Percentiles rank a stretch among this genome's conserved stretches.
phyloP scores from a whole-genome alignment of 2,329 filamentous ascomycete genomes.

The Paracoccidioides brasiliensis region DNA sequence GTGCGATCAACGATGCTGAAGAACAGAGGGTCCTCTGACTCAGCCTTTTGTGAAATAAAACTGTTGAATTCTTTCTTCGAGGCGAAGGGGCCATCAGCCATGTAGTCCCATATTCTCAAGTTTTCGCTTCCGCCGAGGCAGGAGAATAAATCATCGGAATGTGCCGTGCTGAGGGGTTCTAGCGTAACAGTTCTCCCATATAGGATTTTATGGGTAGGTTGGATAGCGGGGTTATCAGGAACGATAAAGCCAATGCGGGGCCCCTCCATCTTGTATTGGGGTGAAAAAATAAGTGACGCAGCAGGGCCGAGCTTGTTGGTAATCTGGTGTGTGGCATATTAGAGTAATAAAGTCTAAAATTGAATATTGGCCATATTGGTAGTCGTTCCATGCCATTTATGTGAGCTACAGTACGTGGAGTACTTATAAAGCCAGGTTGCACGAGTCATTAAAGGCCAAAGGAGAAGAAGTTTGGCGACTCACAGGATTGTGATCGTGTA shows the following conservation, averaged over 20 bases:
- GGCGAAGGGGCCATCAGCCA: constrained; percentile 25
- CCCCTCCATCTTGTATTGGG: not conserved
- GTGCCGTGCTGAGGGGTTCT: constrained; percentile 16
- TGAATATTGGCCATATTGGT: no score
- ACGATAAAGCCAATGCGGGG: not conserved
- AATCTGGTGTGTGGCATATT: no score
- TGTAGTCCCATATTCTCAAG: constrained; percentile 30
- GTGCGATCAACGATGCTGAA: constrained; percentile 33
- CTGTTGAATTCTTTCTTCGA: constrained; percentile 16
- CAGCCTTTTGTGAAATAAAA: constrained; percentile 14
- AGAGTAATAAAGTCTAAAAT: no score
- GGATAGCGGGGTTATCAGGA: not conserved
- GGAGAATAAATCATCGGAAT: constrained; percentile 21
- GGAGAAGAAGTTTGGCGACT: no score
- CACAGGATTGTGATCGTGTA: no score
- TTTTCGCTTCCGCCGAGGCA: constrained; percentile 17
- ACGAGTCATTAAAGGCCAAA: no score
- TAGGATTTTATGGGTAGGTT: not conserved
- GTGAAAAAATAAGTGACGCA: not conserved
- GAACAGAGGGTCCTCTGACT: constrained; percentile 27
- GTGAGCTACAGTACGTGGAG: no score
- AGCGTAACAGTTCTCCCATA: constrained; percentile 15
- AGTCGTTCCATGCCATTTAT: no score
- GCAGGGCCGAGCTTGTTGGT: not conserved
- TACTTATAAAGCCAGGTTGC: no score